These are phyloP conservation scores for Boletus vermiculosoides DNA, from an alignment of 768 basidiomycete genomes.

Conservation along the genomic window DNA sequence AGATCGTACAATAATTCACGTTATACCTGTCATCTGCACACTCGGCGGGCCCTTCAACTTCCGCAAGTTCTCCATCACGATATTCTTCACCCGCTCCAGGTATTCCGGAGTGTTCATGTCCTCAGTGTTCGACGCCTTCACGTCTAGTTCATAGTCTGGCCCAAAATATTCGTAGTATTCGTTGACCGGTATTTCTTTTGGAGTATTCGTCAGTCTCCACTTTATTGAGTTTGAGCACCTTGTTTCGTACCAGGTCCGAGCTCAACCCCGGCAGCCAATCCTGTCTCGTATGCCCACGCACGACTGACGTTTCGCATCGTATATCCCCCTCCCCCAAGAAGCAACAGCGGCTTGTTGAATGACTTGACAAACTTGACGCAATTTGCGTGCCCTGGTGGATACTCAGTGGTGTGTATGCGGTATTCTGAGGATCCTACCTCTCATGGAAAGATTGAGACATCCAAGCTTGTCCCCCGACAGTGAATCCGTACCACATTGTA, in stretches of 20 bases:
- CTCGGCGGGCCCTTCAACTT: slow-evolving; percentile 87
- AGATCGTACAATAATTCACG: neutral
- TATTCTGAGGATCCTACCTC: slow-evolving; percentile 45
- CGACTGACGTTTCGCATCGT: slow-evolving; percentile 98
- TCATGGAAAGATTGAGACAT: slow-evolving; percentile 95
- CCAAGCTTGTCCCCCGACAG: slow-evolving; percentile 95
- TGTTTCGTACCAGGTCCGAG: slow-evolving; percentile 65
- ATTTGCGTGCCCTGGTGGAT: slow-evolving; percentile 79
- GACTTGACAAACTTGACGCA: slow-evolving; percentile 97
- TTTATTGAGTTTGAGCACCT: neutral
- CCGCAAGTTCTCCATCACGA: slow-evolving; percentile 88
- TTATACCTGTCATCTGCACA: slow-evolving; percentile 83
- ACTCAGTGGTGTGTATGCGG: neutral
- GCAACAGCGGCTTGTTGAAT: slow-evolving; percentile 88
- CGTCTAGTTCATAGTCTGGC: slow-evolving; percentile 94
- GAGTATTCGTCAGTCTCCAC: slow-evolving; percentile 4
- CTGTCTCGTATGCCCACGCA: slow-evolving; percentile 98
- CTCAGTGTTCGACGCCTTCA: slow-evolving; percentile 91
- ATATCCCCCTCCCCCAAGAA: slow-evolving; percentile 97
- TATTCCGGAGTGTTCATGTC: slow-evolving; percentile 94
- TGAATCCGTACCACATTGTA: slow-evolving; percentile 98
- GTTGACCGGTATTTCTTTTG: slow-evolving; percentile 92
- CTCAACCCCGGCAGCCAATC: slow-evolving; percentile 95
- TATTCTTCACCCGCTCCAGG: slow-evolving; percentile 87
- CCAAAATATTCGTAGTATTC: slow-evolving; percentile 99